Conservation (phyloP, 1,139 yeast species). For the Pichiaceae sp. region DNA sequence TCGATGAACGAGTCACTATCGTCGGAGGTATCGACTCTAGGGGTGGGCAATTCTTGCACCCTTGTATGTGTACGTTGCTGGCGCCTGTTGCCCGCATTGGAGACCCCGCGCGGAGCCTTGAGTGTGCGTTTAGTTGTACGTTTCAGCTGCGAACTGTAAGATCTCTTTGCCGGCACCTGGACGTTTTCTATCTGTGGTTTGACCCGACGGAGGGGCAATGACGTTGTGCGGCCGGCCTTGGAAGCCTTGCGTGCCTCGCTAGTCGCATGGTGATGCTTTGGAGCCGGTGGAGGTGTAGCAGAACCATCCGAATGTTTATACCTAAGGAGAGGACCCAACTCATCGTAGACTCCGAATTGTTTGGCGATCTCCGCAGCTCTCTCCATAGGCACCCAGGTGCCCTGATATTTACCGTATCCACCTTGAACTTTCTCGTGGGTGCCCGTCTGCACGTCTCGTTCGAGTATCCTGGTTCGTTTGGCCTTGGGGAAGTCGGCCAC, state of each 20-base stretch:
- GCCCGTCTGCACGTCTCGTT: constrained; percentile 83
- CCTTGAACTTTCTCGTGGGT: constrained; percentile 92
- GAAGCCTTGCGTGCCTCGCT: constrained; percentile 25
- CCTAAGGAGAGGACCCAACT: constrained; percentile 62
- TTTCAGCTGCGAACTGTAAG: constrained; percentile 1
- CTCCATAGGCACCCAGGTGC: constrained; percentile 90
- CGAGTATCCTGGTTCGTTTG: constrained; percentile 82
- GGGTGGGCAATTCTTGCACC: neutral
- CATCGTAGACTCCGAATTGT: constrained; percentile 63
- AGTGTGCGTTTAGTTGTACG: neutral
- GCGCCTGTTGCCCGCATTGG: neutral
- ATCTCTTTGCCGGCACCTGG: neutral
- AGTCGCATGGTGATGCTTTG: constrained; percentile 72
- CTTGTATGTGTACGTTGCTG: neutral
- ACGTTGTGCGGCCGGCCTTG: constrained; percentile 1
- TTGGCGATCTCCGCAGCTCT: constrained; percentile 50
- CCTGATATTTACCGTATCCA: constrained; percentile 95
- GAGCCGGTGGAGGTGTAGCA: constrained; percentile 73
- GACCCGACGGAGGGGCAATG: constrained; percentile 1
- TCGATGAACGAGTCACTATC: constrained; percentile 1
- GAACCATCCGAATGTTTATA: constrained; percentile 51
- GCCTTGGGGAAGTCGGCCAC: constrained; percentile 95
- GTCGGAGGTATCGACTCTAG: neutral
- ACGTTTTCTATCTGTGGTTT: neutral
- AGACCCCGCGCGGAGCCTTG: neutral